Percentiles rank a stretch among this genome's conserved stretches.
Conservation (phyloP, 371 early-diverging fungal species). For the Saksenaea vasiformis region DNA sequence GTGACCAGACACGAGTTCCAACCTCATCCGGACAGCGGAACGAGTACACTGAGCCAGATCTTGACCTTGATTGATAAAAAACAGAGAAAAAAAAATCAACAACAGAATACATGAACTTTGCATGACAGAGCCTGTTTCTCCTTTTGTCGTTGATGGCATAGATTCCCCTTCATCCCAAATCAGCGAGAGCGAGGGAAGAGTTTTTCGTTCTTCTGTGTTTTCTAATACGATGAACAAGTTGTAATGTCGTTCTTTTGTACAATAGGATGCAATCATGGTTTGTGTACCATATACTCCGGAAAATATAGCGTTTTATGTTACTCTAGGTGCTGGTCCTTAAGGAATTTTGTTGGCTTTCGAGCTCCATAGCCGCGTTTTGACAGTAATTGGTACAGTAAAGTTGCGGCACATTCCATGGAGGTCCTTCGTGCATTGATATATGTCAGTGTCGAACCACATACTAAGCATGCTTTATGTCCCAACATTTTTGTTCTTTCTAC, state of each 20-base stretch:
- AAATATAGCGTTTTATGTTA: background rate
- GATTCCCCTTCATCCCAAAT: background rate
- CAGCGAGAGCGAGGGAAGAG: background rate
- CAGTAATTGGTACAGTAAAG: too few species aligned
- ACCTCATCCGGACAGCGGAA: background rate
- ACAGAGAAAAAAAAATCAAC: constrained; percentile 11
- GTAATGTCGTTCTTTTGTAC: background rate
- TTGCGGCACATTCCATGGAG: too few species aligned
- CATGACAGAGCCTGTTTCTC: background rate
- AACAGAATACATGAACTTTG: constrained; percentile 7
- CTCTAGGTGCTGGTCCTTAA: too few species aligned
- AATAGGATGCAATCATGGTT: background rate
- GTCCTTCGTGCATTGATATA: too few species aligned
- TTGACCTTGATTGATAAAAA: constrained; percentile 13
- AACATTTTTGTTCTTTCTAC: too few species aligned
- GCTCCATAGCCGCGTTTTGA: too few species aligned
- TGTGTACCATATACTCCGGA: background rate
- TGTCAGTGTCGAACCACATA: too few species aligned
- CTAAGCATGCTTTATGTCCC: too few species aligned
- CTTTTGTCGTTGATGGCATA: background rate
- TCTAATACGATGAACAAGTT: background rate
- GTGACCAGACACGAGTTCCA: constrained; percentile 5
- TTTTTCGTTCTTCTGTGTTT: background rate
- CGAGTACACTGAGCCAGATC: background rate
- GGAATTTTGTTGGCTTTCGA: too few species aligned